Percentiles rank a stretch among this genome's conserved stretches.
phyloP scores from a whole-genome alignment of 148 eudicot genomes.

The Silene conica region DNA sequence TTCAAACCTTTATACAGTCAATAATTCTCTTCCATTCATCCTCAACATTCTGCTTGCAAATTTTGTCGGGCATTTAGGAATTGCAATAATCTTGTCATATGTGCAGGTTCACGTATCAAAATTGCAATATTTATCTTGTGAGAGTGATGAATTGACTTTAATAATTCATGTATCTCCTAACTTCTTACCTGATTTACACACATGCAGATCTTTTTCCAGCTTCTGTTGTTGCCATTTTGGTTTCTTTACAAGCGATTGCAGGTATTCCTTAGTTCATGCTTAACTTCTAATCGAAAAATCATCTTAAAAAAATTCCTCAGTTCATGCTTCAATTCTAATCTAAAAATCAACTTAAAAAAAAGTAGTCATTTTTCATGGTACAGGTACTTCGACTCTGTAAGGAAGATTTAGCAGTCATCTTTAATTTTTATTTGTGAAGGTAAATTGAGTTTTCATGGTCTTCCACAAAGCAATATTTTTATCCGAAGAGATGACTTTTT shows the following conservation, averaged over 20 bases:
- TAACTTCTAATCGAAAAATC: no score
- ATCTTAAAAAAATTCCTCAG: no score
- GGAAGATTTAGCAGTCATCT: not conserved
- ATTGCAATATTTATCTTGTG: not conserved
- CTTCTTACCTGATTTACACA: not conserved
- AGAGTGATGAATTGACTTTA: not conserved
- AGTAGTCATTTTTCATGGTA: not conserved
- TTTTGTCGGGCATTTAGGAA: conserved; percentile 83
- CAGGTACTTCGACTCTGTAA: not conserved
- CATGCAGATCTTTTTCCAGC: conserved; percentile 65
- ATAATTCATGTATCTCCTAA: not conserved
- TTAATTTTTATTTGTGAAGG: no score
- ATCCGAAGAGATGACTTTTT: not conserved
- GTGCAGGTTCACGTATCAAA: conserved; percentile 53
- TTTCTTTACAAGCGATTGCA: conserved; percentile 80
- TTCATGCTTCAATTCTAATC: no score
- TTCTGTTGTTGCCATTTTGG: conserved; percentile 82
- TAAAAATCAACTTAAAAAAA: no score
- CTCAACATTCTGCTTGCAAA: conserved; percentile 96
- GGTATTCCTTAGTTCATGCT: conserved; percentile 35
- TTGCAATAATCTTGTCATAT: conserved; percentile 66
- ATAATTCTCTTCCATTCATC: conserved; percentile 94
- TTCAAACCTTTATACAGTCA: conserved; percentile 93
- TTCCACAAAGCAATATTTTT: no score
- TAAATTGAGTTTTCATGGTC: no score